Evolutionary conservation across 495 filamentous ascomycete species (phyloP).

Genomic region (Daldinia caldariorum): DNA sequence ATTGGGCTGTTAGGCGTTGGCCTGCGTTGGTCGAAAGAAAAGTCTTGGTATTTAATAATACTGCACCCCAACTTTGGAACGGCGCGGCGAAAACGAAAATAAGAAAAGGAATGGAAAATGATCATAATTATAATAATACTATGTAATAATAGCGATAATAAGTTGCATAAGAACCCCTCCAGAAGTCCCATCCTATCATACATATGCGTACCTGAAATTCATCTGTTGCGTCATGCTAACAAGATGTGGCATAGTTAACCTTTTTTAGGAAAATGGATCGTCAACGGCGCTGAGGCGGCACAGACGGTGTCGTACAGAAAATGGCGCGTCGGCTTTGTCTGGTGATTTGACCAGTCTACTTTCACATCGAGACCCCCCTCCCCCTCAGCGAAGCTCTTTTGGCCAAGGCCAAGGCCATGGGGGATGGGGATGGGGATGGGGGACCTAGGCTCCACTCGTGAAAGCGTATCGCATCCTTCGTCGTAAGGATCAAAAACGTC

Average conservation of each 20-base stretch:
- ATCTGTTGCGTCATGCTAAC: slow-evolving; percentile 43
- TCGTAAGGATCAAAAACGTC: slow-evolving; percentile 40
- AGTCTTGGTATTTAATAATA: slow-evolving; percentile 42
- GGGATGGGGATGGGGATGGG: slow-evolving; percentile 1
- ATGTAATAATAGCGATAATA: no score
- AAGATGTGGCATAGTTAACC: slow-evolving; percentile 41
- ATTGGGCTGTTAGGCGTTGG: slow-evolving; percentile 8
- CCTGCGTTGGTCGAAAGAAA: slow-evolving; percentile 23
- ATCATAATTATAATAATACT: no score
- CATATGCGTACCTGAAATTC: slow-evolving; percentile 35
- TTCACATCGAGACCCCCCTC: slow-evolving; percentile 34
- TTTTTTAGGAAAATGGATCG: slow-evolving; percentile 43
- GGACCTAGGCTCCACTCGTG: slow-evolving; percentile 32
- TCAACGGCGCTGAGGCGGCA: slow-evolving; percentile 44
- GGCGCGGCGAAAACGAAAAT: slow-evolving; percentile 12
- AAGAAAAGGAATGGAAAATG: not conserved
- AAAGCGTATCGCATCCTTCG: slow-evolving; percentile 43
- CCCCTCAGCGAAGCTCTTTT: not conserved
- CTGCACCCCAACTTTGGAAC: slow-evolving; percentile 33
- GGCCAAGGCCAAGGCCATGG: slow-evolving; percentile 10
- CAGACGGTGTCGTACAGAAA: slow-evolving; percentile 52
- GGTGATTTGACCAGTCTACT: slow-evolving; percentile 45
- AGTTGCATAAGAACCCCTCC: not conserved
- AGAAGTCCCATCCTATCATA: slow-evolving; percentile 33
- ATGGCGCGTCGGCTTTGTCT: slow-evolving; percentile 49